Evolutionary conservation across 2,329 filamentous ascomycete species (phyloP), one percentile per base, ranked within the genome.

Genomic region (Alternaria hordeiaustralica): DNA sequence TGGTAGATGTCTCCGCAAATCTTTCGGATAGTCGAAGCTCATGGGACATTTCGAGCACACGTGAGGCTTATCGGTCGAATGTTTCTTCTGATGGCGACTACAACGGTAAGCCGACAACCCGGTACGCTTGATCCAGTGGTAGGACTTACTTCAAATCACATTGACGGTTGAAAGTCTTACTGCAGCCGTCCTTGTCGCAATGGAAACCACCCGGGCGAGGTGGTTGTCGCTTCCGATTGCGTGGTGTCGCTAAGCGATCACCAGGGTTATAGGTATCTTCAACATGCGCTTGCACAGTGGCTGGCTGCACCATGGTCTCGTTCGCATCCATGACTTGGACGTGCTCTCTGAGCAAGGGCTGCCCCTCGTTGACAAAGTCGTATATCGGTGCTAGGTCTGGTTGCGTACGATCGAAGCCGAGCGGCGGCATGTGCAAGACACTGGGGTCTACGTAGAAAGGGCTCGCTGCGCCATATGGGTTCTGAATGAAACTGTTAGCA

Each of bases 11-110:
- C 78, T 75, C 8, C 46, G 61, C 25, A 71, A 75, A 47, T 79
- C 78, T 57, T 79, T 80, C 1, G 77, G 78, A 54, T 80, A 79
- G 41, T 75, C 62, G 64, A 80, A 80, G 18, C 71, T 71, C 61
- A 74, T 69, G n/a, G 55, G 36, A 53, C 78, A 80, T n/a, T 60
- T 36, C 6, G 60, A 43, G 60, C 78, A 80, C 36, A 72, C 75
- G 65, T 79, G 71, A 63, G 76, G 78, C 57, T 75, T 65, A 58
- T 77, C 73, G 54, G 60, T 55, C 4, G 72, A 57, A 55, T 80
- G 78, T 10, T 65, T 74, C 66, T 78, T 79, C 33, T 65, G 53
- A 58, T 80, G 78, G 64, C 78, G 77, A 57, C 77, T 79, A 43
- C 3, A 26, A 15, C 43, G 7, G 56, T 74, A 59, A 72, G 67